These are phyloP conservation scores for Mallotus repandus DNA, from an alignment of 441 rosid species.

Conservation along the genomic window DNA sequence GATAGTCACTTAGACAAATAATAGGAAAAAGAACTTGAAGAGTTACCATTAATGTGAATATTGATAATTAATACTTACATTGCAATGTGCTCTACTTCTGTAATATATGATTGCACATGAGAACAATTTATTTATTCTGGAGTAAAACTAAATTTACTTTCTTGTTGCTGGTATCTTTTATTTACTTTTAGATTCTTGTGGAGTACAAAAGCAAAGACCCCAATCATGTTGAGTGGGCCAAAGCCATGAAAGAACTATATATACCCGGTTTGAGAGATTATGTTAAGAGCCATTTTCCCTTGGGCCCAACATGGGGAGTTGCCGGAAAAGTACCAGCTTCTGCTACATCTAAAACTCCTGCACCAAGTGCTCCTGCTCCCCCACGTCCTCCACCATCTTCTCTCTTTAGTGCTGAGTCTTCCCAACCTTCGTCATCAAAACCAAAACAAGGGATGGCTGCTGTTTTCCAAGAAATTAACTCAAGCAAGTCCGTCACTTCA, in stretches of 20 bases:
- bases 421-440: constrained; percentile 71
- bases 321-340: constrained; percentile 47
- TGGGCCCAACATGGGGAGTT: constrained; percentile 92
- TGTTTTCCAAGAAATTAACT: constrained; percentile 82
- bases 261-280: constrained; percentile 85
- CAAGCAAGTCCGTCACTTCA: constrained; percentile 63
- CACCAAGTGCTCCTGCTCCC: constrained; percentile 66
- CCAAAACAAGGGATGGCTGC: constrained; percentile 90
- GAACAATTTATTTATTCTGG: not conserved
- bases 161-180: constrained; percentile 17
- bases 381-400: constrained; percentile 84
- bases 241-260: constrained; percentile 87
- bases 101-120: not conserved
- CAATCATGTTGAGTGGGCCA: constrained; percentile 97
- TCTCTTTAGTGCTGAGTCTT: constrained; percentile 64
- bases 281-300: constrained; percentile 78
- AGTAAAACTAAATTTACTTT: not conserved
- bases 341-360: constrained; percentile 55
- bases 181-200: constrained; percentile 64
- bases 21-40: not conserved
- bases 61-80: constrained; percentile 3
- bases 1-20: not conserved
- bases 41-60: not conserved
- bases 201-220: constrained; percentile 81
- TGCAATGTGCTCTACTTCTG: not conserved